Conservation (phyloP, 345 rosid species). For the Excoecaria cochinchinensis region DNA sequence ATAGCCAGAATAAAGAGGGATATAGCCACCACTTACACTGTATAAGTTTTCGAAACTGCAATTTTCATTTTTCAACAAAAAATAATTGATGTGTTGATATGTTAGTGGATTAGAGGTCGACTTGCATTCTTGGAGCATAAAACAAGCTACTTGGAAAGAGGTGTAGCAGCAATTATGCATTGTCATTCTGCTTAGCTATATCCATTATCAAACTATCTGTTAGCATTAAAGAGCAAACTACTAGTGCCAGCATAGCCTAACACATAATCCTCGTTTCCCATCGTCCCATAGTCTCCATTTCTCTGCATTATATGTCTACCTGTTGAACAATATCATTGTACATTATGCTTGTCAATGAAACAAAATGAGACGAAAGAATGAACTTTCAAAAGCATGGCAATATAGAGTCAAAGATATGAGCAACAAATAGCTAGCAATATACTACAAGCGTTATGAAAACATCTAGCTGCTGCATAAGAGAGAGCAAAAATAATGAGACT, state of each 20-base stretch:
- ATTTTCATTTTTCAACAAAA: not conserved
- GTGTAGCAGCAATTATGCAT: not conserved
- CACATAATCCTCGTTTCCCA: too few relatives aligned
- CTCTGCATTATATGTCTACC: not conserved
- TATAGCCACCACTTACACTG: slow-evolving; percentile 51
- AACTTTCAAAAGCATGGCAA: not conserved
- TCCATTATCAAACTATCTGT: too few relatives aligned
- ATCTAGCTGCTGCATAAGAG: too few relatives aligned
- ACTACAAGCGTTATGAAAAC: not conserved
- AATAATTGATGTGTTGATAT: not conserved
- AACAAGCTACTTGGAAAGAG: not conserved
- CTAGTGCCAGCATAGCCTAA: too few relatives aligned
- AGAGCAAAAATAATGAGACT: too few relatives aligned
- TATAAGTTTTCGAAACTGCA: slow-evolving; percentile 19
- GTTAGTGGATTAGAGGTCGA: not conserved
- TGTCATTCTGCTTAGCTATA: not conserved
- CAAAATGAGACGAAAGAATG: not conserved
- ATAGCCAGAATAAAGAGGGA: slow-evolving; percentile 34
- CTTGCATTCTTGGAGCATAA: not conserved
- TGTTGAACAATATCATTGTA: not conserved
- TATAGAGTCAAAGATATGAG: not conserved
- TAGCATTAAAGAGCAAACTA: not conserved
- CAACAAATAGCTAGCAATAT: not conserved
- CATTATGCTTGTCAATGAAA: not conserved
- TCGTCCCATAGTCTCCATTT: not conserved